Evolutionary conservation across 2,329 filamentous ascomycete genomes (phyloP), one percentile per base, ranked within the genome.

Genomic region (Dothideomycetes sp.): DNA sequence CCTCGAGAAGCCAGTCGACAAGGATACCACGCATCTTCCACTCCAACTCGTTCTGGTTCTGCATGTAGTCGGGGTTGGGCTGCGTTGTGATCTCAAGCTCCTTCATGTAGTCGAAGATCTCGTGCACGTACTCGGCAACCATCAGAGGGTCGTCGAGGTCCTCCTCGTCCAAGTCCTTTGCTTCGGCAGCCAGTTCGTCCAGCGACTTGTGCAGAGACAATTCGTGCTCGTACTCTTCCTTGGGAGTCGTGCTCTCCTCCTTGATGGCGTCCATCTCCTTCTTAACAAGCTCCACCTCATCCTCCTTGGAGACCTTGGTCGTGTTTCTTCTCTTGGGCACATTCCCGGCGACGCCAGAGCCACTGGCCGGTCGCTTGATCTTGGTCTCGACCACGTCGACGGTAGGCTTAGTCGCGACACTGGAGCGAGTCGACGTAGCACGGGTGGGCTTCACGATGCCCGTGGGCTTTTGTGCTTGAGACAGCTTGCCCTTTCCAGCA

Each of bases 11-110:
- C 91, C 91, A 98, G 68, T 98, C 91, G 51, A 96, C 80, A 41
- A 98, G 76, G 51, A 98, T 95, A 49, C 88, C 89, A 53, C 91
- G 85, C 68, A 94, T 95, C 74, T 94, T 94, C 91, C 91, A 98
- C 63, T 95, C 89, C 10, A 98, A 73, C 53, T 95, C 87, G 49
- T 84, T 83, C 60, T 98, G 91, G 64, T 89, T 84, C 36, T 83
- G 76, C 80, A 98, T 98, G 70, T 98, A 98, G 48, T 91, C 70
- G 13, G 87, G 81, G 65, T 96, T 95, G 52, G 89, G 87, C 57
- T 88, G 78, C 63, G 71, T 86, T 60, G 71, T 66, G 49, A 80
- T 70, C 66, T 98, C 91, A 17, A 96, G 76, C 53, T 93, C 80
- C 55, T 79, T 81, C 49, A 96, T 75, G 64, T 98, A 96, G 51